Evolutionary conservation across 129 eudicot species (phyloP).

Genomic region (sunflower (Helianthus annuus)): DNA sequence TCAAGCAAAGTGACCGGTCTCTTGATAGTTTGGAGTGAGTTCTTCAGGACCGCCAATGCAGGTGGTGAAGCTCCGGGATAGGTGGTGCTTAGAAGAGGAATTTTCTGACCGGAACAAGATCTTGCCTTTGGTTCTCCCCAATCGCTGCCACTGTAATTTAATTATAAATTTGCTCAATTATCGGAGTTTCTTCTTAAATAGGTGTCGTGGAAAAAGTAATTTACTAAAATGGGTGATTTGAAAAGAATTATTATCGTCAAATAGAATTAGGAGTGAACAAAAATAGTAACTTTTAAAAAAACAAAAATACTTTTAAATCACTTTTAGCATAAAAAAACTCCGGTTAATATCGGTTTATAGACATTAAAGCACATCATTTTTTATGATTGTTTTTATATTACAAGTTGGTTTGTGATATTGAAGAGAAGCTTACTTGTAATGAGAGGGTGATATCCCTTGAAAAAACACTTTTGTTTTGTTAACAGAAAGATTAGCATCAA

Average conservation of each 20-base stretch:
- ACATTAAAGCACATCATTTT: too few relatives aligned
- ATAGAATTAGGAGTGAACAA: too few relatives aligned
- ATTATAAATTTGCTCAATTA: not conserved
- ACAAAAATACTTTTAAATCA: too few relatives aligned
- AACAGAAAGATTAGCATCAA: conserved; percentile 40
- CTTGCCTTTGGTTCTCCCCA: conserved; percentile 71
- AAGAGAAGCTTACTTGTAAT: conserved; percentile 53
- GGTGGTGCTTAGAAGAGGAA: conserved; percentile 49
- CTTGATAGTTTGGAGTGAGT: conserved; percentile 49
- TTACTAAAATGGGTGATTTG: too few relatives aligned
- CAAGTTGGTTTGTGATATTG: too few relatives aligned
- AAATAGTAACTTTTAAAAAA: too few relatives aligned
- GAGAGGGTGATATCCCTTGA: conserved; percentile 80
- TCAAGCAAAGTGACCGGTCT: conserved; percentile 71
- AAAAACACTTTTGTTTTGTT: conserved; percentile 53
- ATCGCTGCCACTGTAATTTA: conserved; percentile 52
- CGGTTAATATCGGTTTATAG: too few relatives aligned
- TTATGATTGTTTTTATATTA: too few relatives aligned
- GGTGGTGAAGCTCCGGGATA: conserved; percentile 68
- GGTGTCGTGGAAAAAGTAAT: too few relatives aligned
- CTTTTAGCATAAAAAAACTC: too few relatives aligned
- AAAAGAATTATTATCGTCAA: too few relatives aligned
- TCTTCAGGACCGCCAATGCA: conserved; percentile 56
- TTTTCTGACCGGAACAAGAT: conserved; percentile 62
- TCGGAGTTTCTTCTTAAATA: too few relatives aligned